Evolutionary conservation across 2,329 filamentous ascomycete species (phyloP), one percentile per base, ranked within the genome.

Genomic region (Trichoderma atrobrunneum): DNA sequence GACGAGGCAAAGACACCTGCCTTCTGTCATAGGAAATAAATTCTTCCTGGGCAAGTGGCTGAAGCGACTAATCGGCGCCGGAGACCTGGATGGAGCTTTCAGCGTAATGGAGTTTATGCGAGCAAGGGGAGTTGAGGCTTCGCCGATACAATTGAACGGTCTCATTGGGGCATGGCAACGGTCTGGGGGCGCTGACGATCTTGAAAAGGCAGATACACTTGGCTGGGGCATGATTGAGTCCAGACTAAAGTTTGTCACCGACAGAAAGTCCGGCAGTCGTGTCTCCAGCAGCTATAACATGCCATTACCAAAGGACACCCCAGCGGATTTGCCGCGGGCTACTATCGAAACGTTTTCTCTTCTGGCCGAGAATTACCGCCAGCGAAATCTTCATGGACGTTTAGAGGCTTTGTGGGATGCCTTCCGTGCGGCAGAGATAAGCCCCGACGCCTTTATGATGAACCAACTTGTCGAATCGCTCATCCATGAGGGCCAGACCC

Each of bases 21-120:
- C 87, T 1, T 82, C 83, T 1, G 81, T 84, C 10, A 81, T 89
- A 51, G 84, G 83, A 64, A 96, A 97, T 80, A 90, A 91, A 74
- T 95, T 94, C 81, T 93, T 97, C 81, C 92, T 94, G 75, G 92
- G 91, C 39, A 95, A 93, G 77, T 97, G 94, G 95, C 87, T 97
- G 78, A 95, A 95, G 81, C 90, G 92, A 64, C 87, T 97, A 10
- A 92, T 97, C 71, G 91, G 91, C 18, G 88, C 90, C 72, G 90
- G 90, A 2, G 88, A 94, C 74, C 82, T 93, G 16, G 88, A 92
- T 71, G 92, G 91, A 2, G 93, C 93, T 3, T 86, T 88, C 67
- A 88, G 89, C 73, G 93, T 97, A 10, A 84, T 96, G 32, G 87
- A 92, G 16, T 86, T 94, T 74, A 95, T 97, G 92, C 89, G 90